Conservation (phyloP, 192 early-diverging fungal genomes). For the Coemansia sp. region DNA sequence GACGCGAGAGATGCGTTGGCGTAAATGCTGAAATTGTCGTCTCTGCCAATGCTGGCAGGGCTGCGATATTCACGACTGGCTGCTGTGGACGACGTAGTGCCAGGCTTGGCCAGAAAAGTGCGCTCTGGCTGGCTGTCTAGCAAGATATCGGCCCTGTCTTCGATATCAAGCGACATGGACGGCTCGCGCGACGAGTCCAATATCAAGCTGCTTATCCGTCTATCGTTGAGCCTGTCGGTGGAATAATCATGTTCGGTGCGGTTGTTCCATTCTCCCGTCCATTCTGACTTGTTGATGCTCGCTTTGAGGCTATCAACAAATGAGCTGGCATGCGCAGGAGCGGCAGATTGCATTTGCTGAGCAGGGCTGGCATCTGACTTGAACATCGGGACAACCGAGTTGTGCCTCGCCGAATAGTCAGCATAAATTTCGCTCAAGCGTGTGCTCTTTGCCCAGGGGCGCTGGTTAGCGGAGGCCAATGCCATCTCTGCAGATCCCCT, state of each 20-base stretch:
- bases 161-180: slow-evolving; percentile 34
- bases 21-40: background rate
- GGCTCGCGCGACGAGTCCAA: slow-evolving; percentile 34
- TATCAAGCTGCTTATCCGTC: slow-evolving; percentile 25
- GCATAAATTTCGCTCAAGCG: slow-evolving; percentile 55
- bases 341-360: slow-evolving; percentile 5
- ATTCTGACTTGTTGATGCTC: slow-evolving; percentile 31
- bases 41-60: background rate
- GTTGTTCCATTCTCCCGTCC: slow-evolving; percentile 20
- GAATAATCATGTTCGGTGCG: slow-evolving; percentile 14
- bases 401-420: slow-evolving; percentile 54
- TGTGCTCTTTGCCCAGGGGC: slow-evolving; percentile 53
- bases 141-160: slow-evolving; percentile 5
- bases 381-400: slow-evolving; percentile 42
- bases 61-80: background rate
- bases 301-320: slow-evolving; percentile 49
- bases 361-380: slow-evolving; percentile 8
- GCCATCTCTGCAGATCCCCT: slow-evolving; percentile 2
- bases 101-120: slow-evolving; percentile 1
- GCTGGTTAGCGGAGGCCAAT: background rate
- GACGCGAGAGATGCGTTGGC: background rate
- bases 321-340: slow-evolving; percentile 31
- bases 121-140: slow-evolving; percentile 8
- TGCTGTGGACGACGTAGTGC: background rate
- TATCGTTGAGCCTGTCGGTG: slow-evolving; percentile 22